Base-by-base conservation (phyloP, 1,139 yeast genomes). In the Tardiomyces digboiensis region DNA sequence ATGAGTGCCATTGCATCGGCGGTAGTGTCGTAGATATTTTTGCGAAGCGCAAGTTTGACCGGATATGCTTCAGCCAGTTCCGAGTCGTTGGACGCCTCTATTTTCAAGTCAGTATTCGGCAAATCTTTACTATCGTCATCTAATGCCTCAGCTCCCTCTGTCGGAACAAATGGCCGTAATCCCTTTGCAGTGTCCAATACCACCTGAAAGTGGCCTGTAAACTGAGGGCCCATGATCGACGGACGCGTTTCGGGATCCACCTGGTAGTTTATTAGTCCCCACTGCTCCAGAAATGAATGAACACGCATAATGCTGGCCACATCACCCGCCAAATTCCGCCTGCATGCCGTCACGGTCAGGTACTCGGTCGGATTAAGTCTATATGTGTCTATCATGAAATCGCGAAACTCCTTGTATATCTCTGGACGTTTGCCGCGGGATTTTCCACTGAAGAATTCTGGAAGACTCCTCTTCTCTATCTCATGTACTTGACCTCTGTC, bases 191-290 rank as follows among this genome's bases (percentile, higher is more conserved):
- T 86, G 64, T 93, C 98, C 55, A 80, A 81, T 47, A 65, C 58
- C 10, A 67, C 62, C 45, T 66, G 61, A 62, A 69, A 70, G 48
- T 70, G 72, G 38, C 75, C 74, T 3, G 75, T 70, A 54, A 75
- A 80, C 13, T 89, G 91, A 41, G 86, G 87, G 42, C 80, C 86
- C 33, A 81, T 70, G 48, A 74, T 74, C 19, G 79, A 74, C 2
- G 94, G 91, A 49, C 84, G 76, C 47, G 82, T 74, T 52, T 80
- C 87, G 1, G 76, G 72, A 59, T 81, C 89, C 41, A 83, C 96
- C 64, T 91, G 98, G 60, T 93, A 93, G 63, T 93, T 93, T 46
- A 93, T 87, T 47, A 93, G 70, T 0, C 99, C 99, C 99, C 99
- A 93, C 62, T 84, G 86, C 59, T 80, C 89, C 51, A 93, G 71